Evolutionary conservation across 225 moss, liverwort and hornwort genomes (phyloP), one percentile per base, ranked within the genome.

Genomic region (Pseudoscleropodium purum): DNA sequence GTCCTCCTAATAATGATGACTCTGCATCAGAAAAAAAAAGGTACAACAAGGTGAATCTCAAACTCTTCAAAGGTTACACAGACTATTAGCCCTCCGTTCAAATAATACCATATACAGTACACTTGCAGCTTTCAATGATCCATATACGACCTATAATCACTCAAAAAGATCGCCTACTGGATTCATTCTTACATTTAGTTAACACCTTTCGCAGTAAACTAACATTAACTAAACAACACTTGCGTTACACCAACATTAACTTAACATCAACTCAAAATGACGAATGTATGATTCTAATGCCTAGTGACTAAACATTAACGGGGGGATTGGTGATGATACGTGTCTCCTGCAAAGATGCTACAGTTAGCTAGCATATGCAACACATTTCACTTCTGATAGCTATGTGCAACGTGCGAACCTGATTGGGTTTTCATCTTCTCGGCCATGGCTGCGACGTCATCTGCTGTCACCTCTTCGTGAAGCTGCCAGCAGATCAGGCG

Each of bases 401-500:
- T 25, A 78, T 33, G 41, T 37, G 75, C 57, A 76, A 74, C 7
- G 57, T 25, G 79, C 88, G 43, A 52, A 94, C 94, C 92, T 91
- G 91, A 79, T 87, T 89, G 91, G 43, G 61, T 24, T 69, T 84
- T 84, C 63, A 92, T 83, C 69, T 90, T 94, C 90, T 94, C 86
- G 59, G 90, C 47, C 89, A 94, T 92, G 83, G 83, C 87, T 69
- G 90, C 79, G 68, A 92, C 91, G 19, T 92, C 92, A n/a, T 90
- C 90, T 88, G 87, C 90, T 62, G 94, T 90, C 85, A 94, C 91
- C 80, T 94, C 89, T 87, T 90, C 91, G 74, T 94, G 92, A 78
- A 94, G 91, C 92, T 94, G 92, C 82, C 79, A 85, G 70, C 8
- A 82, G 19, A 78, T 86, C 57, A 72, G 86, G 20, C 60, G 27